Conservation (phyloP, 169 alveolate genomes). For the Plasmodium coatneyi region DNA sequence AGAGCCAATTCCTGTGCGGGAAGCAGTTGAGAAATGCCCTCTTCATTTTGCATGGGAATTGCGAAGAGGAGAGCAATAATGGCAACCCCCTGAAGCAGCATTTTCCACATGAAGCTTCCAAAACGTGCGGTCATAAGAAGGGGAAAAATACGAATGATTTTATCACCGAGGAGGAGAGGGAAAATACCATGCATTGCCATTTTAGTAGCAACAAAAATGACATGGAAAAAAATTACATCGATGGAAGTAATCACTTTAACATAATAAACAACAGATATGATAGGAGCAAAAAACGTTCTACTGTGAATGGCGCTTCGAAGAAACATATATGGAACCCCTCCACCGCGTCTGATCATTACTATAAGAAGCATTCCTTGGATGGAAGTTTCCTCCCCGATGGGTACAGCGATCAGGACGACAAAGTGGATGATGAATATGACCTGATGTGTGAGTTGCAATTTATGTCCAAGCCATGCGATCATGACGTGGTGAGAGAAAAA, state of each 20-base stretch:
- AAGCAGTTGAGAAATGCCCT: slow-evolving; percentile 3
- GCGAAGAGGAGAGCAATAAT: background rate
- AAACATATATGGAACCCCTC: background rate
- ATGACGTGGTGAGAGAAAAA: slow-evolving; percentile 60
- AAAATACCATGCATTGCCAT: background rate
- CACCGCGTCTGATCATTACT: background rate
- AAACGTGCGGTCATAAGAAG: background rate
- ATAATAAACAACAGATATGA: background rate
- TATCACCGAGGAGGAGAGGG: background rate
- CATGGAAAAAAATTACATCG: background rate
- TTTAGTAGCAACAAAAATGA: background rate
- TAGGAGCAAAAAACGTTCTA: background rate
- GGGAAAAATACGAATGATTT: background rate
- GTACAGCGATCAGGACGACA: slow-evolving; percentile 1
- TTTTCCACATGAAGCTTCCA: background rate
- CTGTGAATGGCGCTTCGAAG: background rate
- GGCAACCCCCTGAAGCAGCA: background rate
- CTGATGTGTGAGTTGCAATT: slow-evolving; percentile 63
- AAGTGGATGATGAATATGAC: slow-evolving; percentile 16
- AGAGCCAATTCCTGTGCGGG: background rate
- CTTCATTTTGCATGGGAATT: background rate
- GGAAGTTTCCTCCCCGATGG: background rate
- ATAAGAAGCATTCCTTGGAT: background rate
- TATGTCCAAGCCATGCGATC: slow-evolving; percentile 34
- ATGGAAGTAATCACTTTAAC: background rate